phyloP scores from a whole-genome alignment of 108 stramenopile genomes.

The Mediolabrus comicus region DNA sequence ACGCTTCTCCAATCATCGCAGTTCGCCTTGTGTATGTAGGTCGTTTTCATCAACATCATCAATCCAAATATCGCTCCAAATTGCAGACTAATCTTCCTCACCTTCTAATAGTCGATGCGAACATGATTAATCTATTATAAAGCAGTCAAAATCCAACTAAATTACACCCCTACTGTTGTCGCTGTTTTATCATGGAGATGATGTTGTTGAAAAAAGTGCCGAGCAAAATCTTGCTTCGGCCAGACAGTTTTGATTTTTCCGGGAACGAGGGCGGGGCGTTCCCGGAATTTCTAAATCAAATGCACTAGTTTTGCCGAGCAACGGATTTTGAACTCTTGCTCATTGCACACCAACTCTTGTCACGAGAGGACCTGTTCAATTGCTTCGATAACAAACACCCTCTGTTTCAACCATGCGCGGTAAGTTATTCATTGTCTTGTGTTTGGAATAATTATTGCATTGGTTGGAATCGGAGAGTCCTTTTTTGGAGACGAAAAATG shows the following conservation, averaged over 20 bases:
- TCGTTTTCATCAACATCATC: neutral
- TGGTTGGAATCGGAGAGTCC: neutral
- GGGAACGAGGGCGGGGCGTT: neutral
- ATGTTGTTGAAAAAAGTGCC: neutral
- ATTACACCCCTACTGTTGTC: neutral
- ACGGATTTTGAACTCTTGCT: too few relatives aligned
- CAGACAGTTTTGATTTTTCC: conserved; percentile 2
- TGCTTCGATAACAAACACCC: neutral
- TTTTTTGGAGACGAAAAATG: conserved; percentile 1
- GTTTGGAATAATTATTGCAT: neutral
- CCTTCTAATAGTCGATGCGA: conserved; percentile 21
- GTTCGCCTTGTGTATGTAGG: neutral
- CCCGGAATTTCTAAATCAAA: neutral
- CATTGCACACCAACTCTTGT: too few relatives aligned
- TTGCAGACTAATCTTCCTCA: conserved; percentile 7
- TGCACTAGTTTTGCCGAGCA: too few relatives aligned
- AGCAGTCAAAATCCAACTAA: neutral
- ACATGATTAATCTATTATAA: conserved; percentile 5
- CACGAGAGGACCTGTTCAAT: conserved; percentile 6
- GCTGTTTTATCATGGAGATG: neutral
- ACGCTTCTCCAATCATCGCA: neutral
- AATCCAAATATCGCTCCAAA: neutral
- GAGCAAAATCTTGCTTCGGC: too few relatives aligned
- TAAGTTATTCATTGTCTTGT: conserved; percentile 2
- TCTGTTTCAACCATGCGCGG: conserved; percentile 30